phyloP scores from a whole-genome alignment of 345 rosid genomes.

The Bruguiera gymnorhiza region DNA sequence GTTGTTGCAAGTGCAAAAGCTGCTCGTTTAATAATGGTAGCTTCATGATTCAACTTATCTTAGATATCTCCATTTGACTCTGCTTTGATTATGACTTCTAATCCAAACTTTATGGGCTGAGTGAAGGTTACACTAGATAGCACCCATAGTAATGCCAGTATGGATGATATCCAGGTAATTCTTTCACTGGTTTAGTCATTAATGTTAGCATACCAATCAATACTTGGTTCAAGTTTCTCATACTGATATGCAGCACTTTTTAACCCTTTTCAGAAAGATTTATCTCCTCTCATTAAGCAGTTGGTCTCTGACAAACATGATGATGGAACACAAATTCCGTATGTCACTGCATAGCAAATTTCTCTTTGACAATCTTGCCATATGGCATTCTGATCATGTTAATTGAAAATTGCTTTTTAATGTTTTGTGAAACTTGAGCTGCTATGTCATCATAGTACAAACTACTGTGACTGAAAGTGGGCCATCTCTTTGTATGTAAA shows the following conservation, averaged over 20 bases:
- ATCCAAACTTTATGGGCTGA: constrained; percentile 20
- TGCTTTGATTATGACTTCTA: constrained; percentile 14
- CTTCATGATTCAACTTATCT: constrained; percentile 11
- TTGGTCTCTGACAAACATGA: constrained; percentile 64
- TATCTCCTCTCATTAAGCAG: constrained; percentile 74
- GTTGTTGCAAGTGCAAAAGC: constrained; percentile 80
- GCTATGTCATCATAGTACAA: too few species aligned
- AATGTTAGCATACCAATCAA: constrained; percentile 11
- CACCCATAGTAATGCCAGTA: constrained; percentile 48
- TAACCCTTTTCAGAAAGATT: constrained; percentile 53
- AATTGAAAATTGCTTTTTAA: background rate
- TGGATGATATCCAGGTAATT: constrained; percentile 85
- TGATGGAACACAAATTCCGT: constrained; percentile 74
- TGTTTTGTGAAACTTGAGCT: too few species aligned
- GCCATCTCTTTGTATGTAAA: background rate
- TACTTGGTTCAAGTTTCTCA: constrained; percentile 1
- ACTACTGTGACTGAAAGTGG: background rate
- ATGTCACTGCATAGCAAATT: constrained; percentile 26
- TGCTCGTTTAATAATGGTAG: constrained; percentile 92
- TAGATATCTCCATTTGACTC: background rate
- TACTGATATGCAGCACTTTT: background rate
- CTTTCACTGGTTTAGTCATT: constrained; percentile 1
- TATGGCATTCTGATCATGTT: background rate
- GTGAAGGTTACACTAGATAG: constrained; percentile 65
- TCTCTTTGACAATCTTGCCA: constrained; percentile 4